Evolutionary conservation across 2,329 filamentous ascomycete species (phyloP).

Genomic region (Cordyceps fumosorosea): DNA sequence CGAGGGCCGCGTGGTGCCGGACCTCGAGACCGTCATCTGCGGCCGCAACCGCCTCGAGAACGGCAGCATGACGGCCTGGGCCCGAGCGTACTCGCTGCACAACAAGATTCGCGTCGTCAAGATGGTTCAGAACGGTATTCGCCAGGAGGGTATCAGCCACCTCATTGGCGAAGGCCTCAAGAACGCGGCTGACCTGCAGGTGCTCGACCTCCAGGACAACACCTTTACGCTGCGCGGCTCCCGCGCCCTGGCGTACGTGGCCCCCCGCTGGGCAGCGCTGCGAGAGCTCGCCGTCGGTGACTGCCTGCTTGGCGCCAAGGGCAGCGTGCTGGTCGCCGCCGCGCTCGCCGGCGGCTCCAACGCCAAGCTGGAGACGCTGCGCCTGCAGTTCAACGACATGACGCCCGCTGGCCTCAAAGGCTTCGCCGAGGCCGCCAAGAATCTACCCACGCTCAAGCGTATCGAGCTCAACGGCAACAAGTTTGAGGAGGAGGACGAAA

Average conservation of each 20-base stretch:
- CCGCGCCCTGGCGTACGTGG: slow-evolving; percentile 67
- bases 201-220: slow-evolving; percentile 93
- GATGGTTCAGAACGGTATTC: slow-evolving; percentile 98
- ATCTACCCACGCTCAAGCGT: slow-evolving; percentile 70
- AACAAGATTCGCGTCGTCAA: slow-evolving; percentile 76
- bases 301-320: slow-evolving; percentile 73
- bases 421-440: slow-evolving; percentile 61
- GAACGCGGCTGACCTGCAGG: slow-evolving; percentile 60
- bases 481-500: slow-evolving; percentile 77
- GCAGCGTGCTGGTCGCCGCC: slow-evolving; percentile 64
- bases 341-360: slow-evolving; percentile 73
- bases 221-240: slow-evolving; percentile 84
- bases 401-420: slow-evolving; percentile 66
- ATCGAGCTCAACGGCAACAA: slow-evolving; percentile 96
- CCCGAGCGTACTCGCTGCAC: slow-evolving; percentile 77
- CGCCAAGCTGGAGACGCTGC: slow-evolving; percentile 68
- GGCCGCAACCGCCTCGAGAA: slow-evolving; percentile 94
- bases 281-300: slow-evolving; percentile 85
- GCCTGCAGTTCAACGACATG: slow-evolving; percentile 93
- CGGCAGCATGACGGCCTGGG: slow-evolving; percentile 94
- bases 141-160: slow-evolving; percentile 82
- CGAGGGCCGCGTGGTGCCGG: slow-evolving; percentile 63
- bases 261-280: slow-evolving; percentile 67
- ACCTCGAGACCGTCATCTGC: slow-evolving; percentile 94
- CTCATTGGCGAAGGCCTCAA: slow-evolving; percentile 73